Conservation (phyloP, 192 early-diverging fungal species). For the Chytriomyces confervae region DNA sequence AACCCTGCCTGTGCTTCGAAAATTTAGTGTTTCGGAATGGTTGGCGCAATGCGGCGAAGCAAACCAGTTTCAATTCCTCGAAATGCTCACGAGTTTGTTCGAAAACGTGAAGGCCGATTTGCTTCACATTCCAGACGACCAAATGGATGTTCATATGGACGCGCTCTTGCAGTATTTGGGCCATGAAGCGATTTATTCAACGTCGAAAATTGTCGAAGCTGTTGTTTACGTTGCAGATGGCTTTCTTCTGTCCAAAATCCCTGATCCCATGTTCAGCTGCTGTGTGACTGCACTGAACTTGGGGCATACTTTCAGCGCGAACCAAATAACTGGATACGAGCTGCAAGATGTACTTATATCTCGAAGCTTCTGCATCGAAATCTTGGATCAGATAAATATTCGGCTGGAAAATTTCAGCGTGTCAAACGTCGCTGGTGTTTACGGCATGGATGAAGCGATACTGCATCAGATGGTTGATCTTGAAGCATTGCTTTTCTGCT, state of each 20-base stretch:
- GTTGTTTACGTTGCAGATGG: too few relatives aligned
- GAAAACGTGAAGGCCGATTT: not conserved
- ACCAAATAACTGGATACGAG: not conserved
- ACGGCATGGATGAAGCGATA: conserved; percentile 1
- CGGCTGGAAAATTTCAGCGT: not conserved
- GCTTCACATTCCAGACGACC: not conserved
- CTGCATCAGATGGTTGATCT: conserved; percentile 1
- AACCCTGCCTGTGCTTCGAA: not conserved
- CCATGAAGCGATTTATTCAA: not conserved
- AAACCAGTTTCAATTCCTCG: not conserved
- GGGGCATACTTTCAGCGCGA: not conserved
- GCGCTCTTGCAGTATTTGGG: not conserved
- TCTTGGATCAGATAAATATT: not conserved
- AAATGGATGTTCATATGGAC: conserved; percentile 16
- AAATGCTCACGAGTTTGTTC: not conserved
- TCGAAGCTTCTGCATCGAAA: not conserved
- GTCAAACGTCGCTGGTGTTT: conserved; percentile 13
- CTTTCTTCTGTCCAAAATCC: not conserved
- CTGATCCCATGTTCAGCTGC: not conserved
- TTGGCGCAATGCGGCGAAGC: not conserved
- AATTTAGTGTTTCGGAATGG: conserved; percentile 32
- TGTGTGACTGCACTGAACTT: not conserved
- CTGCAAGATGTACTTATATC: conserved; percentile 21
- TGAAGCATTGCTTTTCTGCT: conserved; percentile 13
- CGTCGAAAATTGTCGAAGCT: too few relatives aligned